phyloP scores from a whole-genome alignment of 352 stramenopile genomes.

The Globisporangium spiculum region DNA sequence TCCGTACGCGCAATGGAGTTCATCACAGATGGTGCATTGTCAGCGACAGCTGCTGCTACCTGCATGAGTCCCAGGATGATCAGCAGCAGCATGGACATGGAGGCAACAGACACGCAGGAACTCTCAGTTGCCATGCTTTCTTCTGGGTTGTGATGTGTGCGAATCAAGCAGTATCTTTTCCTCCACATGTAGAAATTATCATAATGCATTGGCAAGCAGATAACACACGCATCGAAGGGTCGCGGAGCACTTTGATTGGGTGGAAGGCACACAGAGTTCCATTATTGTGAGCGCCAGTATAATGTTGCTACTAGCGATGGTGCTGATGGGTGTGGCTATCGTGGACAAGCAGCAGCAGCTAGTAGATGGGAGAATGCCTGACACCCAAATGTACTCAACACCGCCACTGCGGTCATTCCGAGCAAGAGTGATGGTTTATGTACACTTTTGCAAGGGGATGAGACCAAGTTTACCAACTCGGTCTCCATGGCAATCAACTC shows the following conservation, averaged over 20 bases:
- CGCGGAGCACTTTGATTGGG: neutral
- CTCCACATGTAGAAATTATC: too few species aligned
- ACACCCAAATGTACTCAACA: neutral
- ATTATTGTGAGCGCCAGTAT: neutral
- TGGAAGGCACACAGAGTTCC: neutral
- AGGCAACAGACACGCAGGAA: neutral
- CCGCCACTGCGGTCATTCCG: neutral
- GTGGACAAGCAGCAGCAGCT: neutral
- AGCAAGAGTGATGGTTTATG: neutral
- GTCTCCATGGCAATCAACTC: neutral
- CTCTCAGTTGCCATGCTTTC: neutral
- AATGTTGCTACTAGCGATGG: neutral
- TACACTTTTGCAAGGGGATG: neutral
- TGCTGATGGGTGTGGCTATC: neutral
- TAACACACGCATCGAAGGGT: neutral
- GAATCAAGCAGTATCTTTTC: neutral
- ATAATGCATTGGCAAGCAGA: neutral
- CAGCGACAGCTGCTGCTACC: neutral
- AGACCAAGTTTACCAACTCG: neutral
- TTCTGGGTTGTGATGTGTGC: neutral
- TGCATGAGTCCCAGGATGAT: neutral
- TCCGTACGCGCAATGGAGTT: constrained; percentile 36
- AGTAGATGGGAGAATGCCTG: neutral
- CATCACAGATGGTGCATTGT: constrained; percentile 23
- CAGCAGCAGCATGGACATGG: constrained; percentile 1